Evolutionary conservation across 2,329 filamentous ascomycete species (phyloP), one percentile per base, ranked within the genome.

Genomic region (Ophiobolus disseminans): DNA sequence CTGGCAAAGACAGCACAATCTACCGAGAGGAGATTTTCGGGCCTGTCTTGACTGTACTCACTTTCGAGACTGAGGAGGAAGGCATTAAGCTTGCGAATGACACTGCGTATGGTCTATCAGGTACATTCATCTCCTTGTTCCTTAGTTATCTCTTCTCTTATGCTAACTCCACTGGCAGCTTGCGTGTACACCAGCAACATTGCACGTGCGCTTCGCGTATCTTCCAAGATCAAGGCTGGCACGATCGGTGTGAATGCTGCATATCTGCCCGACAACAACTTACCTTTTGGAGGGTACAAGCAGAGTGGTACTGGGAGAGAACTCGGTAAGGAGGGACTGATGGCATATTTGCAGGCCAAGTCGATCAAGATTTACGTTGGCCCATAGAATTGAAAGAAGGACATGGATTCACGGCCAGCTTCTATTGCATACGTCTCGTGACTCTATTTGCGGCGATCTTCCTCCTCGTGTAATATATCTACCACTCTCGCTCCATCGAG

Each of bases 211-310:
- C 32, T 65, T 10, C 42, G 57, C 4, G 53, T 66, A 5, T 50
- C 63, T 2, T 41, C 39, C 5, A 40, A 53, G 34, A 46, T 66
- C 17, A 50, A 65, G 23, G 55, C 57, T 1, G 63, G 63, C 17
- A 60, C 49, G 4, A 50, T 65, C 6, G 53, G 45, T 4, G 43
- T 65, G 16, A 65, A 65, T 14, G 37, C 35, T 14, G 22, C 38
- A 2, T 41, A 22, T 13, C 7, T 82, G 76, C 58, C 57, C 9
- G 35, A 48, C 35, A 48, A 49, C 14, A 41, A 46, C 10, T 28
- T 60, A 9, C 65, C 68, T 2, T 71, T 70, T 43, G 68, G 68
- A 22, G 68, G 68, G 2, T 62, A 57, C 30, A 70, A 71, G 57
- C 56, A 63, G 50, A 66, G 60, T 28, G 68, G 67, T 5, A 49